Percentiles rank a stretch among this genome's conserved stretches.
Conservation (phyloP, 2,329 filamentous ascomycete genomes). For the Gnomoniopsis smithogilvyi region DNA sequence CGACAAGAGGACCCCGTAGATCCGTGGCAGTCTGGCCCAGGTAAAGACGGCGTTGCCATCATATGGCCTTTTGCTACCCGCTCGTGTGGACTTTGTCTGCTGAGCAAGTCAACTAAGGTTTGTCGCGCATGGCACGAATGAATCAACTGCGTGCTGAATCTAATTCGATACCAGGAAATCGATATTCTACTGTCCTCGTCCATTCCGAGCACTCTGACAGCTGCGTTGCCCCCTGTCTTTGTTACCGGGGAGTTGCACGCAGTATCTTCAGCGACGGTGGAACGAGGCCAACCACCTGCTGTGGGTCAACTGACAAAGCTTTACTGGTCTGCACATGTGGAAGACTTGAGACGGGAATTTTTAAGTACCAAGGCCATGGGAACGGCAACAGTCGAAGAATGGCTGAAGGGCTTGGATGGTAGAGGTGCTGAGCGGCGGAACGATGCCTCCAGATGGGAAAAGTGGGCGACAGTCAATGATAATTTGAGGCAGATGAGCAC, state of each 20-base stretch:
- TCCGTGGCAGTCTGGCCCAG: slow-evolving; percentile 60
- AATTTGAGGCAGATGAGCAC: slow-evolving; percentile 36
- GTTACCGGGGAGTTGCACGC: slow-evolving; percentile 60
- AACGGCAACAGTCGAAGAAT: slow-evolving; percentile 68
- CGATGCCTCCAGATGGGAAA: slow-evolving; percentile 70
- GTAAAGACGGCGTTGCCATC: slow-evolving; percentile 54
- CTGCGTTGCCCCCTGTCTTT: slow-evolving; percentile 68
- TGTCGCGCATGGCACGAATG: neutral
- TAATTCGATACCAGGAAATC: slow-evolving; percentile 54
- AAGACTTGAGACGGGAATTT: slow-evolving; percentile 60
- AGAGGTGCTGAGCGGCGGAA: slow-evolving; percentile 58
- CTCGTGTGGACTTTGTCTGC: slow-evolving; percentile 65
- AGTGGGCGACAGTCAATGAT: slow-evolving; percentile 55
- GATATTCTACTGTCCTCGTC: slow-evolving; percentile 63
- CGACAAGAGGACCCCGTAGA: slow-evolving; percentile 28
- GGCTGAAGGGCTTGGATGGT: slow-evolving; percentile 70
- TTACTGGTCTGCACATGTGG: slow-evolving; percentile 62
- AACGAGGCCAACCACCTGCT: slow-evolving; percentile 44
- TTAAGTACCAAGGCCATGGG: slow-evolving; percentile 63
- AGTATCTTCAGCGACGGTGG: slow-evolving; percentile 53
- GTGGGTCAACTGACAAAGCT: slow-evolving; percentile 58
- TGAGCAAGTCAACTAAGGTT: slow-evolving; percentile 63
- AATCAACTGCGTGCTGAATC: slow-evolving; percentile 10
- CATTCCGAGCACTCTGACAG: slow-evolving; percentile 57
- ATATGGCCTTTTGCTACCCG: slow-evolving; percentile 71